Base-by-base conservation (phyloP, 2,329 filamentous ascomycete genomes). In the Blastomyces percursus region DNA sequence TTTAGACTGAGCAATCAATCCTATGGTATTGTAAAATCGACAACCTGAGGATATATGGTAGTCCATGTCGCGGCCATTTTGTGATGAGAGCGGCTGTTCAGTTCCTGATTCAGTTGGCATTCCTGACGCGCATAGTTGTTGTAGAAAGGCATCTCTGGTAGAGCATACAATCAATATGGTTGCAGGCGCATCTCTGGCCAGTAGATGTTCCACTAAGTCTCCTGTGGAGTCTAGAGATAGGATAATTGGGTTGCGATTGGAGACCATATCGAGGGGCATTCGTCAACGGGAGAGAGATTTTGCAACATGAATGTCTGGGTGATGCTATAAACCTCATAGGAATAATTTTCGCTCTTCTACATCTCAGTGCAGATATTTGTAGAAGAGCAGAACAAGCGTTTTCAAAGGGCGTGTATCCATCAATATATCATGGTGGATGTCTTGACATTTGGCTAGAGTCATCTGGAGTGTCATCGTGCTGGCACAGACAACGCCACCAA, bases 81-180 rank as follows among this genome's bases (percentile, higher is more conserved):
- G 59, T 42, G 51, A 52, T n/a, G 63, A 55, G 44, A 64, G 46
- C 66, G 67, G 42, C 67, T 63, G 24, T 61, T 62, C 40, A 66
- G 64, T 59, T 71, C 51, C 35, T 2, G 19, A 3, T 21, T 38
- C n/a, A 30, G 48, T 16, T 12, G 64, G 58, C 21, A 72, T 70
- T 58, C 85, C 71, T 35, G 85, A 80, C 14, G 78, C 69, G 46
- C 78, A 69, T 24, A 93, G 77, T 24, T 84, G 78, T 1, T 79
- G 71, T 12, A 91, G 73, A 69, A 96, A 96, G 1, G 81, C 79
- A 0, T 82, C 76, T 63, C 82, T 84, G 0, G 84, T 79, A 19
- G 82, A 84, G 73, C 90, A 91, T 65, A 96, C 77, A 64, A 96
- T 74, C 55, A 96, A 74, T 0, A 85, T 88, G 0, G 86, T 87